Evolutionary conservation across 208 protist species (phyloP).

Genomic region (Leishmania turanica): DNA sequence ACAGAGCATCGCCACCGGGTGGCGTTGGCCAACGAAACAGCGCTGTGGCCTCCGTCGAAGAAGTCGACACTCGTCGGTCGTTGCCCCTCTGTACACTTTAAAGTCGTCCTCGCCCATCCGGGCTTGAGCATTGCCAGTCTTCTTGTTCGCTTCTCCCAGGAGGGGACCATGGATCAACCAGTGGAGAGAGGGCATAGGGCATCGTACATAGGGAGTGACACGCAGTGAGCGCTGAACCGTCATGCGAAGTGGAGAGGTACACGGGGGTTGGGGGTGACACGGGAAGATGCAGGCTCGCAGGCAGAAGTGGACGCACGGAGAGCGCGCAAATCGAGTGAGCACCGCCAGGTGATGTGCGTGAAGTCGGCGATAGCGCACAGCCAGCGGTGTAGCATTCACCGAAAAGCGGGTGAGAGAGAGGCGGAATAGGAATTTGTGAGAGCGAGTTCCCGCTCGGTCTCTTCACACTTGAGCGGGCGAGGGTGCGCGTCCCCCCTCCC

Average conservation of each 20-base stretch:
- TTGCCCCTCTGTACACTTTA: not conserved
- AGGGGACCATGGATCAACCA: not conserved
- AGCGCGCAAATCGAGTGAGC: not conserved
- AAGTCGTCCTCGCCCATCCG: not conserved
- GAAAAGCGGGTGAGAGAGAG: not conserved
- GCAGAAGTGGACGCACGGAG: not conserved
- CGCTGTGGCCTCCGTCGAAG: not conserved
- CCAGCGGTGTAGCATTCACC: not conserved
- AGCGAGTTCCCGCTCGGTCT: not conserved
- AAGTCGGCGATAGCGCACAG: not conserved
- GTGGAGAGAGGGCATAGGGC: not conserved
- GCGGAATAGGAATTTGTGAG: not conserved
- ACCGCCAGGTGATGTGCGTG: not conserved
- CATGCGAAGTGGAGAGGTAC: not conserved
- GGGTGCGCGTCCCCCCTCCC: not conserved
- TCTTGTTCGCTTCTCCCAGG: not conserved
- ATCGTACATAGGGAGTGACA: not conserved
- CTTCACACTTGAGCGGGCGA: not conserved
- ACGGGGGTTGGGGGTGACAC: not conserved
- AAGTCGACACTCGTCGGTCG: not conserved
- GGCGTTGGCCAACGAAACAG: not conserved
- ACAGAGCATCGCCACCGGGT: not conserved
- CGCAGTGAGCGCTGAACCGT: not conserved
- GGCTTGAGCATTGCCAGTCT: not conserved
- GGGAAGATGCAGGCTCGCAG: not conserved